Base-by-base conservation (phyloP, 257 asterid genomes). In the Nicotiana otophora region DNA sequence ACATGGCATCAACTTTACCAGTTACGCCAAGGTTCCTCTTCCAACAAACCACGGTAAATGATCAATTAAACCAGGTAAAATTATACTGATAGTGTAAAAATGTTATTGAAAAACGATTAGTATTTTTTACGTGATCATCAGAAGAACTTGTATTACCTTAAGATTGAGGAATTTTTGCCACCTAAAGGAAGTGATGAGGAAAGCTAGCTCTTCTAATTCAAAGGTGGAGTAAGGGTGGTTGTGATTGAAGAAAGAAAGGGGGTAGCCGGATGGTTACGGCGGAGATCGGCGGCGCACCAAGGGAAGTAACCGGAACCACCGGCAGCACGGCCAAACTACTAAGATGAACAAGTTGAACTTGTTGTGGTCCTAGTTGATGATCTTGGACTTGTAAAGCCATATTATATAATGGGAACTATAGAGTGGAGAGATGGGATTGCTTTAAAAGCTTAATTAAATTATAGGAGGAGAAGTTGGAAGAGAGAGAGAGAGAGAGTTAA, bases 381-480 rank as follows among this genome's bases (percentile, higher is more conserved):
- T 80, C 84, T 83, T 84, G 85, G 72, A 68, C 31, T 11, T 54
- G 60, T 39, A 81, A 69, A 75, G 86, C 83, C 91, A 83, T 89
- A 67, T 78, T 85, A 87, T 88, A 87, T 87, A 87, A 78, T 74
- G 89, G 70, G 83, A 89, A 70, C 63, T 78, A 83, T 60, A 68
- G 88, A 66, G 84, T 85, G 66, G 85, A 70, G 86, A 74, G 88
- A 86, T 82, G 86, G 83, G 90, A 82, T 83, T 72, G 89, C 88
- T 89, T 91, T 72, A 88, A 88, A 89, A 89, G 91, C 89, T 86
- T 87, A 89, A 89, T 89, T 92, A 87, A 90, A 86, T 90, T 86
- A 81, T 86, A 88, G 85, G 55, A 87, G 81, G 88, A 78, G 78
- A 83, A 84, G 81, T 85, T 81, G 85, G 77, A 79, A 80, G 74